These are phyloP conservation scores for Tolypocladium paradoxum DNA, from an alignment of 2,329 filamentous ascomycete species.

Conservation along the genomic window DNA sequence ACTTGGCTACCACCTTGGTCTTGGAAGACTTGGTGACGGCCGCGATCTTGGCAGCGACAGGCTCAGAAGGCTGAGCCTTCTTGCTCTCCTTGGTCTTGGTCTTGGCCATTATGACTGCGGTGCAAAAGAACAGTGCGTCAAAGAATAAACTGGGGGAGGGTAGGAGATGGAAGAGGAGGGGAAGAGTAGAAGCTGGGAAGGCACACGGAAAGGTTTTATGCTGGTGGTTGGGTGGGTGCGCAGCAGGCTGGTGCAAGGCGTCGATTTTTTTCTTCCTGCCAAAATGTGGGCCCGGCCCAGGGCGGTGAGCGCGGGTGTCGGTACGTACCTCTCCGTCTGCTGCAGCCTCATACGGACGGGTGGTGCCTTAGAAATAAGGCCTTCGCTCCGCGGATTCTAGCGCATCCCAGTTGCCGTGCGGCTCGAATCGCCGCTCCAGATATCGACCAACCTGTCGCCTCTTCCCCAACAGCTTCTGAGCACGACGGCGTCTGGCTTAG, in stretches of 20 bases:
- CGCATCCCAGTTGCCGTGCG: background rate
- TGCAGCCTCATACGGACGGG: background rate
- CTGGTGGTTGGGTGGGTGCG: background rate
- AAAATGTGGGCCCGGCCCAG: constrained; percentile 20
- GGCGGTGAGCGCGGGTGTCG: constrained; percentile 21
- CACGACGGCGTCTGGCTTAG: constrained; percentile 3
- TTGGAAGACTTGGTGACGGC: constrained; percentile 60
- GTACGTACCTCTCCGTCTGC: constrained; percentile 4
- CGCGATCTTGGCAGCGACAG: constrained; percentile 50
- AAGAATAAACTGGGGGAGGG: background rate
- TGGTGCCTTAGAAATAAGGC: constrained; percentile 20
- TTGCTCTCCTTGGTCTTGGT: constrained; percentile 47
- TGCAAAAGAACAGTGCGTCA: background rate
- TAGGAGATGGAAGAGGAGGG: background rate
- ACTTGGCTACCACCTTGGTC: constrained; percentile 54
- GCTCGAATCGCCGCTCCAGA: background rate
- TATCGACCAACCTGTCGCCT: background rate
- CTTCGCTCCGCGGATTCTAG: background rate
- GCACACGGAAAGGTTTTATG: background rate
- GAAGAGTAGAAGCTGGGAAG: background rate
- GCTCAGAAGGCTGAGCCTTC: constrained; percentile 41
- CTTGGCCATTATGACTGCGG: constrained; percentile 48
- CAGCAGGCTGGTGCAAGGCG: constrained; percentile 3
- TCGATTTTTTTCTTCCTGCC: constrained; percentile 12
- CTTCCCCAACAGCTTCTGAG: constrained; percentile 1